A percentile compares a stretch with the other conserved stretches of the same genome.
Conservation (phyloP, 108 stramenopile genomes). For the Conticribra weissflogii region DNA sequence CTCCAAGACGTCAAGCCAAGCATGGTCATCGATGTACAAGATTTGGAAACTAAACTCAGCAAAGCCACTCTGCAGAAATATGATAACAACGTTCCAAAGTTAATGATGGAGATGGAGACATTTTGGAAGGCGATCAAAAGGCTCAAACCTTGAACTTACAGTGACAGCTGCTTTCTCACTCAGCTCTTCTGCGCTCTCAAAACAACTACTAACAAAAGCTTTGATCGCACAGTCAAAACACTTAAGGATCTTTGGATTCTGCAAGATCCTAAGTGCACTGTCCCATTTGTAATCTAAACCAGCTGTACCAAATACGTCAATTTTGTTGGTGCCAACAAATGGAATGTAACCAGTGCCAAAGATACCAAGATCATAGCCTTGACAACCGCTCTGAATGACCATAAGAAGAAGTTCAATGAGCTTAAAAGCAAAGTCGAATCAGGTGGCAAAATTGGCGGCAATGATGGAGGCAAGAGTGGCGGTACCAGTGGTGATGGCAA, state of each 20-base stretch:
- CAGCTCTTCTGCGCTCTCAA: slow-evolving; percentile 15
- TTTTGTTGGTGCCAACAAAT: not conserved
- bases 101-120: slow-evolving; percentile 2
- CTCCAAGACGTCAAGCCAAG: slow-evolving; percentile 10
- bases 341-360: not conserved
- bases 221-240: not conserved
- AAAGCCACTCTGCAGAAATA: not conserved
- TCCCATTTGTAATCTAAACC: not conserved
- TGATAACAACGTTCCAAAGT: not conserved
- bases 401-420: too few relatives aligned
- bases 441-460: too few relatives aligned
- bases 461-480: too few relatives aligned
- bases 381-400: too few relatives aligned
- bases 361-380: too few relatives aligned
- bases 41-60: not conserved
- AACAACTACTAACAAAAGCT: slow-evolving; percentile 2
- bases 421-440: too few relatives aligned
- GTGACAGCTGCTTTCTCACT: slow-evolving; percentile 4
- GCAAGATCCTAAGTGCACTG: not conserved
- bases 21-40: slow-evolving; percentile 12
- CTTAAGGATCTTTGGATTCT: not conserved
- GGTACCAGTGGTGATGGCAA: too few relatives aligned
- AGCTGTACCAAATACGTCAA: not conserved
- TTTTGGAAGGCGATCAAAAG: not conserved
- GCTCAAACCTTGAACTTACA: not conserved